Percentiles rank a stretch among this genome's conserved stretches.
Evolutionary conservation across 768 basidiomycete species (phyloP).

Genomic region (Collybia sp.): DNA sequence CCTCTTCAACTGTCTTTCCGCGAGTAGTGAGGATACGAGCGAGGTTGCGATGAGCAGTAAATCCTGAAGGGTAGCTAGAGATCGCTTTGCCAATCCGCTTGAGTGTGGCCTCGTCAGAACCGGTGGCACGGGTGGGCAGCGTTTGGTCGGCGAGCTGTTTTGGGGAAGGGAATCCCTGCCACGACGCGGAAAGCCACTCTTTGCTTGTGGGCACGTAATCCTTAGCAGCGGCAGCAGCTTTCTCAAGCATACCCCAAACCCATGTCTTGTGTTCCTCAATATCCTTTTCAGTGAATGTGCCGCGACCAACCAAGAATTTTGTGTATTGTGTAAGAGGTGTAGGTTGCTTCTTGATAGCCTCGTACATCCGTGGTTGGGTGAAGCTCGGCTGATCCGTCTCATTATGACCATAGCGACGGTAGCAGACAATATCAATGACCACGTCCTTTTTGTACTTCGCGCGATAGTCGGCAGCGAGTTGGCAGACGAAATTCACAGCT

Average conservation of each 20-base stretch:
- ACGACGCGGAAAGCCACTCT: slow-evolving; percentile 97
- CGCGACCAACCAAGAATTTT: slow-evolving; percentile 84
- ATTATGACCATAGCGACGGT: slow-evolving; percentile 98
- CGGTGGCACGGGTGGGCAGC: slow-evolving; percentile 88
- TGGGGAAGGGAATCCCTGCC: slow-evolving; percentile 98
- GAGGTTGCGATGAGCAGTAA: slow-evolving; percentile 88
- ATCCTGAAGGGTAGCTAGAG: slow-evolving; percentile 80
- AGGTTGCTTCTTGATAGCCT: slow-evolving; percentile 91
- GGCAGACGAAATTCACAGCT: slow-evolving; percentile 97
- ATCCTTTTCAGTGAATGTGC: slow-evolving; percentile 93
- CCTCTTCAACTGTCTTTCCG: slow-evolving; percentile 90
- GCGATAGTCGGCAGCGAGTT: slow-evolving; percentile 95
- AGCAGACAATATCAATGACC: slow-evolving; percentile 97
- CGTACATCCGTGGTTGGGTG: slow-evolving; percentile 98
- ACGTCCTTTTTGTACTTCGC: slow-evolving; percentile 99
- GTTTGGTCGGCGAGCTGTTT: slow-evolving; percentile 91
- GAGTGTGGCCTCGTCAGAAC: slow-evolving; percentile 69
- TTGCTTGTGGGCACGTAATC: slow-evolving; percentile 93
- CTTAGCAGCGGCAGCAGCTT: slow-evolving; percentile 88
- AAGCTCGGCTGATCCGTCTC: slow-evolving; percentile 99
- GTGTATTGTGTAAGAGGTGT: slow-evolving; percentile 90
- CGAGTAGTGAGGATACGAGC: slow-evolving; percentile 85
- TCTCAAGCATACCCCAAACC: slow-evolving; percentile 99
- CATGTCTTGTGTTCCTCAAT: slow-evolving; percentile 98
- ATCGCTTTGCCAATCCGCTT: slow-evolving; percentile 84